Evolutionary conservation across 352 stramenopile genomes (phyloP), one percentile per base, ranked within the genome.

Genomic region (Phytophthora palmivora): DNA sequence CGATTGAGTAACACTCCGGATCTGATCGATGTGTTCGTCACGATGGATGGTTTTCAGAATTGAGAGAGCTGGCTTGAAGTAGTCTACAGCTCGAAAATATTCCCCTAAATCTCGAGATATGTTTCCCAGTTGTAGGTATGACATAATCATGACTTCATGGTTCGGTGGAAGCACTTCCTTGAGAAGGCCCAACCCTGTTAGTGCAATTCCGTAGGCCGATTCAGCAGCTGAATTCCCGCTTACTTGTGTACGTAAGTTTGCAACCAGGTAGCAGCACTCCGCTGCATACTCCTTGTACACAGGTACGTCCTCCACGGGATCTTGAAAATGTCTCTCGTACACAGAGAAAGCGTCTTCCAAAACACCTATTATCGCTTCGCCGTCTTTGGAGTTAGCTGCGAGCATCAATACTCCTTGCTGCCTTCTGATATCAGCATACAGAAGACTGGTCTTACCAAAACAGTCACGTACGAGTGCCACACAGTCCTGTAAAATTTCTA

Each of bases 331-430:
- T 7, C 56, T 67, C 32, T 89, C 79, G 51, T 91, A 91, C 2
- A 89, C 59, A 11, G 56, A 59, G 16, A 87, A 60, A 0, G 78
- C 71, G 14, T 92, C 84, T 59, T 91, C 78, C 11, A 89, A 46
- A 0, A 92, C 55, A 0, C 70, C 72, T 7, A 76, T 57, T 7
- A 75, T 70, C 36, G 83, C 67, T 9, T 85, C 73, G 12, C n/a
- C 36, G 8, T 32, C 14, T 7, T 8, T 48, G 12, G 41, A 45
- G 41, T 65, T 58, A 24, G 46, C 41, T 33, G 58, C 24, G 5
- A 65, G 38, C 18, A 91, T 69, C 1, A 85, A 9, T 15, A 60
- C 39, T 0, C 73, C 84, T 61, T 91, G 79, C 22, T 73, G 47
- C 10, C 65, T 70, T 18, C 76, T 70, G 1, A 84, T 58, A 12